Base-by-base conservation (phyloP, 1,139 yeast species). In the Hansenula lynferdii region DNA sequence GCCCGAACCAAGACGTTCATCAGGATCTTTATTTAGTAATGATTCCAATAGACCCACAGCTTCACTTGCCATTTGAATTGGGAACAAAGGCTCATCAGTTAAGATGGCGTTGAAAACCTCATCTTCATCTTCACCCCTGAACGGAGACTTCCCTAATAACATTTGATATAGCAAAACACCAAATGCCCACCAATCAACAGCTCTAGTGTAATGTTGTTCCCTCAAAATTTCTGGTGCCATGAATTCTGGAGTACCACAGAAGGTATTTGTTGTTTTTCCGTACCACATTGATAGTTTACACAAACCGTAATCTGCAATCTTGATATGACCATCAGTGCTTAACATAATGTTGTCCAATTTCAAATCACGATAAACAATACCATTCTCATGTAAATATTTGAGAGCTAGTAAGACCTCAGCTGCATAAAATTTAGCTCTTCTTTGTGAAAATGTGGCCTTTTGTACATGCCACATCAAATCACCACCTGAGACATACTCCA, bases 181-280 rank as follows among this genome's bases (percentile, higher is more conserved):
- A 69, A 90, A 87, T 0, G 98, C 97, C 98, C 98, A 92, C 98
- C 98, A 94, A 64, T 92, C 99, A 39, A 92, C 98, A 34, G 94
- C 85, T 53, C 95, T 78, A 37, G 89, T 94, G 57, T 92, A 92
- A 44, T 82, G 84, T 61, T 89, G 95, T 40, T 94, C 97, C 42
- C 86, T 80, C 55, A 94, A 72, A 51, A 92, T 90, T 63, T 92
- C 99, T 0, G 99, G 99, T 1, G 98, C 99, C 96, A 92, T 92
- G 54, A 92, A 87, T 60, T 92, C 98, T 0, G 99, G 98, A 1
- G 99, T 92, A 54, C 99, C 99, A 68, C 98, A 94, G 65, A 92
- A 92, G 0, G 99, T 92, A 10, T 92, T 85, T 0, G 98, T 94
- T 22, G 92, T 86, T 49, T 75, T 77, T n/a, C 87, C 87, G 55